phyloP scores from a whole-genome alignment of 106 monocot species.

The Posidonia australis region DNA sequence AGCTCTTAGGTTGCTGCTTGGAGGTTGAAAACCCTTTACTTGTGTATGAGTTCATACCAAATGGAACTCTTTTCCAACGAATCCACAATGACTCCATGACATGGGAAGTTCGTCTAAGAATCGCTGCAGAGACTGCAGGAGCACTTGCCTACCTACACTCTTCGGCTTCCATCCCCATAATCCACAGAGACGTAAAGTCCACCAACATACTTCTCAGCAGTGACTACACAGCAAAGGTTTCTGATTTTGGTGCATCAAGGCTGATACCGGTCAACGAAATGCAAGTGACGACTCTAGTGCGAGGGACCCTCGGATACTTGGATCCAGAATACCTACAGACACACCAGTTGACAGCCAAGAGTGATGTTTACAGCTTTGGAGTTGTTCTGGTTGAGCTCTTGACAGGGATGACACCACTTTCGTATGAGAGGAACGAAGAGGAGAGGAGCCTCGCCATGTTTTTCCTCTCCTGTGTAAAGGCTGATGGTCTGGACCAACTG shows the following conservation, averaged over 20 bases:
- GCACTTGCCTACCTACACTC: constrained; percentile 45
- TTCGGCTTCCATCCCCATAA: constrained; percentile 16
- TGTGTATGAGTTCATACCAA: constrained; percentile 6
- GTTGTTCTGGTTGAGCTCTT: constrained; percentile 1
- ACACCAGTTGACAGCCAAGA: background rate
- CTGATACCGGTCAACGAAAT: background rate
- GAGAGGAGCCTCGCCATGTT: background rate
- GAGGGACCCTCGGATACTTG: constrained; percentile 4
- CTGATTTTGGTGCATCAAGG: constrained; percentile 2
- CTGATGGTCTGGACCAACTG: background rate
- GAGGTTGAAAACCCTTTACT: too few species aligned
- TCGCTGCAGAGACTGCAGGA: constrained; percentile 29
- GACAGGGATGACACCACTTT: background rate
- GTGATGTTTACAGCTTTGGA: too few species aligned
- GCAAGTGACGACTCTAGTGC: background rate
- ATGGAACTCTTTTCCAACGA: background rate
- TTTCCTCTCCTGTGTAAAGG: background rate
- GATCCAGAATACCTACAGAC: constrained; percentile 7
- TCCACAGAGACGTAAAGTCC: constrained; percentile 45
- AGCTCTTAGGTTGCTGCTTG: too few species aligned
- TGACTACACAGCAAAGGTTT: background rate
- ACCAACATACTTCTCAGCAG: constrained; percentile 33
- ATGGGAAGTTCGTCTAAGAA: constrained; percentile 22
- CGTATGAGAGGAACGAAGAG: background rate
- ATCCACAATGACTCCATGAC: background rate